phyloP scores from a whole-genome alignment of 495 filamentous ascomycete genomes.

The Haplographium delicatum region DNA sequence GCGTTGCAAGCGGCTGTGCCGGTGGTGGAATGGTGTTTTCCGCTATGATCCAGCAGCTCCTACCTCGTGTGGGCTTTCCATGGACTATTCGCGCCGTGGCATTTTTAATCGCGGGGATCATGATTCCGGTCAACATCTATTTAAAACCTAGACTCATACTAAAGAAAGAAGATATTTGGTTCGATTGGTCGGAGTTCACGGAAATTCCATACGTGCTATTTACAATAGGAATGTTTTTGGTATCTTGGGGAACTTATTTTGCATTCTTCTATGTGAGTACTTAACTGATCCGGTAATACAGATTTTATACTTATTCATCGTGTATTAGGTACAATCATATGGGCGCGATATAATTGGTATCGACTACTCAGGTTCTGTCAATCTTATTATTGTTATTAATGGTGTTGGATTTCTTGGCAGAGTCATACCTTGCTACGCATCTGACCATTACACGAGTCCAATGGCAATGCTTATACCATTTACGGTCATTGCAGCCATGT shows the following conservation, averaged over 20 bases:
- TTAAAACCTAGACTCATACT: constrained; percentile 52
- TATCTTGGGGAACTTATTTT: constrained; percentile 66
- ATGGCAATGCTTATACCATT: constrained; percentile 1
- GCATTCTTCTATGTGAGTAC: constrained; percentile 68
- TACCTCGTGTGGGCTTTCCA: constrained; percentile 53
- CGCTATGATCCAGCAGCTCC: constrained; percentile 41
- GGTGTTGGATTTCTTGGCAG: constrained; percentile 61
- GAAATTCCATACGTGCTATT: constrained; percentile 53
- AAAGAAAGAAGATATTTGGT: constrained; percentile 43
- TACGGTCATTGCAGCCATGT: not conserved
- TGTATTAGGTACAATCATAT: constrained; percentile 31
- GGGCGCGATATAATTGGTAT: constrained; percentile 33
- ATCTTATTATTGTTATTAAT: constrained; percentile 69
- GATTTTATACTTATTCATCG: not conserved
- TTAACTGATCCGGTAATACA: not conserved
- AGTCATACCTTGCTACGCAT: constrained; percentile 53
- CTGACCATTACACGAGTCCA: constrained; percentile 38
- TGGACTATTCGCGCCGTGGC: constrained; percentile 61
- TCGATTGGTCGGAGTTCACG: constrained; percentile 53
- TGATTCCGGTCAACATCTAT: constrained; percentile 37
- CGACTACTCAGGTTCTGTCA: constrained; percentile 46
- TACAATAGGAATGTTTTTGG: constrained; percentile 45
- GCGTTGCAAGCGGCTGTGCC: constrained; percentile 21
- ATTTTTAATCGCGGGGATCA: constrained; percentile 29
- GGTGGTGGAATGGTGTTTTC: constrained; percentile 9